Conservation (phyloP, 768 basidiomycete genomes). For the Rhodotorula babjevae region DNA sequence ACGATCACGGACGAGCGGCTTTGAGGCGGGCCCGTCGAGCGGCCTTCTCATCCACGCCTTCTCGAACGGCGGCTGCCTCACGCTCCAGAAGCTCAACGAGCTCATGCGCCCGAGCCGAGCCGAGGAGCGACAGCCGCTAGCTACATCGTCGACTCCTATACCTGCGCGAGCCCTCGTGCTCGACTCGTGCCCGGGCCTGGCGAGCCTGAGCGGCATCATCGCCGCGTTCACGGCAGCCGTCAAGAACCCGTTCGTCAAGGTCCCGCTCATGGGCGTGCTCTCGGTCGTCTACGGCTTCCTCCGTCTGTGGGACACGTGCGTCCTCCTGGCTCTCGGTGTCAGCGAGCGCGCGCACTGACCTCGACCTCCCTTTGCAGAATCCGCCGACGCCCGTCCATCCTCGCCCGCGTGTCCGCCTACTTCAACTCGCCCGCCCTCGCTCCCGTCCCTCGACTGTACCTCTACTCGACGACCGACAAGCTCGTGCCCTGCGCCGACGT, state of each 20-base stretch:
- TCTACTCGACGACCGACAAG: constrained; percentile 38
- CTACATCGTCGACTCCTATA: not conserved
- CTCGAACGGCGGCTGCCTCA: constrained; percentile 35
- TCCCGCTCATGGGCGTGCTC: not conserved
- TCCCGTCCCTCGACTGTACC: constrained; percentile 35
- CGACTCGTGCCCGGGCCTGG: constrained; percentile 40
- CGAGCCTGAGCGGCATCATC: constrained; percentile 11
- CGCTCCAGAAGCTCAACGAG: constrained; percentile 21
- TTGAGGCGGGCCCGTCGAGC: not conserved
- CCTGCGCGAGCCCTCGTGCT: constrained; percentile 24
- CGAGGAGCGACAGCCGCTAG: not conserved
- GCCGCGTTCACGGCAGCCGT: constrained; percentile 36
- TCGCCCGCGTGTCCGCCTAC: constrained; percentile 14
- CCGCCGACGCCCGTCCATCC: constrained; percentile 15
- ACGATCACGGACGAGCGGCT: not conserved
- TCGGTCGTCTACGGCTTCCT: not conserved
- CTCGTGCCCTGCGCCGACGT: constrained; percentile 38
- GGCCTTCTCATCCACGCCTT: constrained; percentile 33
- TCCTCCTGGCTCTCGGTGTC: no score
- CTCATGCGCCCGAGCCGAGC: not conserved
- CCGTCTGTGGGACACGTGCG: constrained; percentile 9
- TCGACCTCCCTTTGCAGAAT: constrained; percentile 3
- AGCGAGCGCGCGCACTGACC: not conserved
- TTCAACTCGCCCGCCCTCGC: constrained; percentile 26
- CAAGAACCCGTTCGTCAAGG: not conserved